Base-by-base conservation (phyloP, 208 protist species). In the Leishmania guyanensis region DNA sequence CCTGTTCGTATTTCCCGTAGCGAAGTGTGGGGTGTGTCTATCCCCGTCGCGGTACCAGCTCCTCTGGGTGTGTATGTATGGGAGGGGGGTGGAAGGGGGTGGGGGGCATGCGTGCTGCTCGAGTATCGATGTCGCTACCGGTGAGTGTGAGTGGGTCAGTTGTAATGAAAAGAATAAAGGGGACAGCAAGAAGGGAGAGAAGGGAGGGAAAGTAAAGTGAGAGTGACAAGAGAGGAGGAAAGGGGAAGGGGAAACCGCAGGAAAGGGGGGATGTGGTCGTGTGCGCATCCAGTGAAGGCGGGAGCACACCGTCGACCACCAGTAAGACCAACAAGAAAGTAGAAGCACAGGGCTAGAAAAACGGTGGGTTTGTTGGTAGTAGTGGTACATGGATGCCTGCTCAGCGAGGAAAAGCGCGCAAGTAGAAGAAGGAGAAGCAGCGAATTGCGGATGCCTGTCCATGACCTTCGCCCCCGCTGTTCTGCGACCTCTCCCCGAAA, bases 321-420 rank as follows among this genome's bases (percentile, higher is more conserved):
- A 16, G 62, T n/a, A 68, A 39, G 62, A 6, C 62, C 2, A 68
- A 39, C 29, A 4, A 68, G 62, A 12, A 73, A 20, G 53, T 22
- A 12, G 53, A 12, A 20, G 0, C 14, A 64, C 20, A n/a, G 26
- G 8, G 26, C 58, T 9, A 39, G 20, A 36, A 46, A 50, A 65
- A 60, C 29, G 14, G 12, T 39, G 29, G 5, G 14, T 36, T 39
- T 10, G 26, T 29, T 68, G 12, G 20, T n/a, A 33, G 54, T 68
- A 62, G 36, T 43, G 33, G 17, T 65, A 22, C 74, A 50, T 29
- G 26, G n/a, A 46, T 29, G 56, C 12, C 3, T 62, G 10, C 33
- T 33, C n/a, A 77, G 72, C 50, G 33, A n/a, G 54, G 48, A 74
- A 51, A 71, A 72, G 39, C 48, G 33, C 29, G 65, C 22, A 62